These are phyloP conservation scores for Candolleomyces aberdarensis DNA, from an alignment of 768 basidiomycete species.

Conservation along the genomic window DNA sequence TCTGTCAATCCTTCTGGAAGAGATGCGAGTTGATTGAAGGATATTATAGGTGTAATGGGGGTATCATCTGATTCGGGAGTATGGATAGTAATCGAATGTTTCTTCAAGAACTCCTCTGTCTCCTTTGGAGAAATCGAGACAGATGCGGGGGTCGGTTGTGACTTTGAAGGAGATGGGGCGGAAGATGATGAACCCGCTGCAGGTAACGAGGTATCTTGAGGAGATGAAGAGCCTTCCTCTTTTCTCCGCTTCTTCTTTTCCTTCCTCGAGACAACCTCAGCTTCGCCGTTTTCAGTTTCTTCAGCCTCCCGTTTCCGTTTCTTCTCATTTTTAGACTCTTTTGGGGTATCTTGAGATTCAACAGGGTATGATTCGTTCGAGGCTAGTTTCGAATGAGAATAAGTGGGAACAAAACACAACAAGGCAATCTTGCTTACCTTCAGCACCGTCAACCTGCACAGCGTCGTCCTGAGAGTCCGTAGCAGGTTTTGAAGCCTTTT, in stretches of 20 bases:
- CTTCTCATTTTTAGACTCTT: slow-evolving; percentile 34
- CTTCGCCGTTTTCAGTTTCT: slow-evolving; percentile 11
- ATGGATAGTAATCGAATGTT: slow-evolving; percentile 73
- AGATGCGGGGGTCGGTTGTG: slow-evolving; percentile 14
- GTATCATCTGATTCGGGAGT: slow-evolving; percentile 35
- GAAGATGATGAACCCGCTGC: slow-evolving; percentile 11
- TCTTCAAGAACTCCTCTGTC: slow-evolving; percentile 60
- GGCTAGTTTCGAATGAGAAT: slow-evolving; percentile 4
- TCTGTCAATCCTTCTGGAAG: slow-evolving; percentile 60
- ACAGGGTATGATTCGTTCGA: background rate
- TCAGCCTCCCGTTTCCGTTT: slow-evolving; percentile 38
- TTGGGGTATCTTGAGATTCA: slow-evolving; percentile 13
- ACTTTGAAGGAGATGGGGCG: slow-evolving; percentile 13
- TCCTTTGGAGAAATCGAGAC: slow-evolving; percentile 33
- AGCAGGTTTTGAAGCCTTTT: slow-evolving; percentile 15
- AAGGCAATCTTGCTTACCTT: background rate
- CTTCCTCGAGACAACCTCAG: slow-evolving; percentile 34
- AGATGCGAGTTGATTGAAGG: slow-evolving; percentile 63
- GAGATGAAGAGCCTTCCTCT: slow-evolving; percentile 18
- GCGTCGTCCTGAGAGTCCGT: slow-evolving; percentile 11
- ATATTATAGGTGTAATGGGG: slow-evolving; percentile 60
- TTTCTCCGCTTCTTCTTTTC: slow-evolving; percentile 42
- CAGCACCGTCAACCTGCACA: slow-evolving; percentile 4
- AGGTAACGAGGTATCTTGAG: slow-evolving; percentile 11
- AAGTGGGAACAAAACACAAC: background rate